Evolutionary conservation across 345 rosid species (phyloP), one percentile per base, ranked within the genome.

Genomic region (Aethionema arabicum): DNA sequence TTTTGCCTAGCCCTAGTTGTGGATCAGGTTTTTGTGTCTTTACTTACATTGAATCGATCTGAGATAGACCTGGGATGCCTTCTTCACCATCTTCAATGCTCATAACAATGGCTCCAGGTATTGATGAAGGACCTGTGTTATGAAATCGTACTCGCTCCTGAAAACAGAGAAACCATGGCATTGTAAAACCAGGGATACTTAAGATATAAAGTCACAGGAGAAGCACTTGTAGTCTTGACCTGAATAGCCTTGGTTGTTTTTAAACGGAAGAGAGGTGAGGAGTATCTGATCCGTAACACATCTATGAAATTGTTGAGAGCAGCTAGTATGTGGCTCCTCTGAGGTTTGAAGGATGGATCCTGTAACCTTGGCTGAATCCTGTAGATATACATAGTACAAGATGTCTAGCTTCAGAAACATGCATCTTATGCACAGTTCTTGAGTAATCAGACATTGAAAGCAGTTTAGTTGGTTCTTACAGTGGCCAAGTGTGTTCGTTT

Each of bases 331-430:
- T 85, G 91, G 51, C 74, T 56, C 63, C 75, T 83, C 56, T 84
- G 78, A 74, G 96, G 93, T 77, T 86, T 89, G 78, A 89, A 92
- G 41, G 91, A 82, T 60, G 89, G 88, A 79, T 89, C 88, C 53
- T 83, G 85, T 40, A 92, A 74, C 79, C 96, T 86, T 50, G 86
- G 95, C 73, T 83, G 77, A n/a, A 92, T 92, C 64, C 95, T 92
- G 79, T 14, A 54, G 27, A 36, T 42, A 70, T 42, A 2, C 43
- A 36, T 47, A 32, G 51, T 31, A 61, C 10, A 50, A 54, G 12
- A 5, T 29, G 48, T 50, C 16, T 41, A 32, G 44, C 41, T 55
- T 58, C 39, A 58, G 21, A 42, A 50, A 59, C 56, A 51, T 56
- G 49, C 32, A 56, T 4, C n/a, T 11, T 16, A 4, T 40, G n/a